Evolutionary conservation across 2,329 filamentous ascomycete species (phyloP).

Genomic region (Aphanocladium album): DNA sequence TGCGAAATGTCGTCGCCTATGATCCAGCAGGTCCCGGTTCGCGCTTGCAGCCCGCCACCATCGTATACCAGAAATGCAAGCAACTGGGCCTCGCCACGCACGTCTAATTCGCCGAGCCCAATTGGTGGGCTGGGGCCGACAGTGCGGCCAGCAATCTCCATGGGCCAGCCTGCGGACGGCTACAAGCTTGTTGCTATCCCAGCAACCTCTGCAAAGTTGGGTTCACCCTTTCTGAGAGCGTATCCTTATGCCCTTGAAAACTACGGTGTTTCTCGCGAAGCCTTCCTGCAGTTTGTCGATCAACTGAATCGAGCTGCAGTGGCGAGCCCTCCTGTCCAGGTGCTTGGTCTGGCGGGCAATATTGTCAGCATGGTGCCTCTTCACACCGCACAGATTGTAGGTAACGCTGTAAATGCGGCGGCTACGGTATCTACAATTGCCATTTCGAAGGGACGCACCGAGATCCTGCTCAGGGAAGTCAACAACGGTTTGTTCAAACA

Average conservation of each 20-base stretch:
- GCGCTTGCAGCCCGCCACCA: background rate
- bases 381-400: constrained; percentile 18
- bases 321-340: constrained; percentile 17
- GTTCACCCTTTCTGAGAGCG: constrained; percentile 19
- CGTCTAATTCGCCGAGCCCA: background rate
- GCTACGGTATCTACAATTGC: constrained; percentile 12
- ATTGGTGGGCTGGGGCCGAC: background rate
- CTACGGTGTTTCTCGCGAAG: constrained; percentile 13
- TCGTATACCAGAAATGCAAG: background rate
- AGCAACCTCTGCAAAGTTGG: constrained; percentile 15
- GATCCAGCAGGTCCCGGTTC: background rate
- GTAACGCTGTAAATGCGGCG: constrained; percentile 8
- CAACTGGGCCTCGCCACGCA: too few species aligned
- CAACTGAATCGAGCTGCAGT: constrained; percentile 17
- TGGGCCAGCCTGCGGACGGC: background rate
- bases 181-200: constrained; percentile 18
- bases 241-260: constrained; percentile 15
- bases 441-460: constrained; percentile 17
- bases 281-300: constrained; percentile 19
- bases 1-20: background rate
- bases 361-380: constrained; percentile 18
- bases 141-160: background rate
- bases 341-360: constrained; percentile 16
- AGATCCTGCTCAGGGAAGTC: constrained; percentile 14
- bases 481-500: constrained; percentile 16